Evolutionary conservation across 371 early-diverging fungal species (phyloP).

Genomic region (Mortierella sp.): DNA sequence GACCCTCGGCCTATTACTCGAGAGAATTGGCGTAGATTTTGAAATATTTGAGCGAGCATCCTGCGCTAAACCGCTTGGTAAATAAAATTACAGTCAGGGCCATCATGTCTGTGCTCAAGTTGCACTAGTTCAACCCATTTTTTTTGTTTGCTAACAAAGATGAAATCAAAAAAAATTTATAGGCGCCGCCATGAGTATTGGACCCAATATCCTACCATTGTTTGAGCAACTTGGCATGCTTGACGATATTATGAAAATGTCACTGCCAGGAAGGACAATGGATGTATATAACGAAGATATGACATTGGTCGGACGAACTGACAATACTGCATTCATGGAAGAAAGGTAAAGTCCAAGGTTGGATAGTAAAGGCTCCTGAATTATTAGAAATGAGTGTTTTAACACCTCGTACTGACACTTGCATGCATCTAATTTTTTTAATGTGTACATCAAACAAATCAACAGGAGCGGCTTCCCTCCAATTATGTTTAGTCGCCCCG

Average conservation of each 20-base stretch:
- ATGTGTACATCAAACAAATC: not conserved
- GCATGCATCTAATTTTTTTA: not conserved
- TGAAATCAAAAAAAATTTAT: not conserved
- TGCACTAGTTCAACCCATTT: not conserved
- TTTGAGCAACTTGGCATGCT: conserved; percentile 36
- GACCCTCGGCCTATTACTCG: conserved; percentile 18
- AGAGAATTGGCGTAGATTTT: conserved; percentile 16
- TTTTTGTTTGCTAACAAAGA: not conserved
- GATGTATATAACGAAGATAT: conserved; percentile 28
- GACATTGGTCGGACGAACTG: conserved; percentile 13
- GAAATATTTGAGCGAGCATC: conserved; percentile 29
- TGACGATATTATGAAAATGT: conserved; percentile 24
- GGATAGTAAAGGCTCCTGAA: no score
- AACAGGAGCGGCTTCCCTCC: conserved; percentile 25
- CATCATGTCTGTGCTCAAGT: not conserved
- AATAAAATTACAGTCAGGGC: not conserved
- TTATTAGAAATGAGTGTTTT: no score
- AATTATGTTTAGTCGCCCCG: conserved; percentile 29
- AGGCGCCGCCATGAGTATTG: conserved; percentile 31
- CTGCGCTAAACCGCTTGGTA: conserved; percentile 33
- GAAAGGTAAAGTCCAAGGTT: conserved; percentile 1
- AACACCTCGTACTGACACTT: not conserved
- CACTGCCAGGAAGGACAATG: conserved; percentile 16
- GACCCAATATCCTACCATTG: conserved; percentile 20
- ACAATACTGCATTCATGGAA: conserved; percentile 12